These are phyloP conservation scores for Periglandula ipomoeae DNA, from an alignment of 2,329 filamentous ascomycete genomes.

Conservation along the genomic window DNA sequence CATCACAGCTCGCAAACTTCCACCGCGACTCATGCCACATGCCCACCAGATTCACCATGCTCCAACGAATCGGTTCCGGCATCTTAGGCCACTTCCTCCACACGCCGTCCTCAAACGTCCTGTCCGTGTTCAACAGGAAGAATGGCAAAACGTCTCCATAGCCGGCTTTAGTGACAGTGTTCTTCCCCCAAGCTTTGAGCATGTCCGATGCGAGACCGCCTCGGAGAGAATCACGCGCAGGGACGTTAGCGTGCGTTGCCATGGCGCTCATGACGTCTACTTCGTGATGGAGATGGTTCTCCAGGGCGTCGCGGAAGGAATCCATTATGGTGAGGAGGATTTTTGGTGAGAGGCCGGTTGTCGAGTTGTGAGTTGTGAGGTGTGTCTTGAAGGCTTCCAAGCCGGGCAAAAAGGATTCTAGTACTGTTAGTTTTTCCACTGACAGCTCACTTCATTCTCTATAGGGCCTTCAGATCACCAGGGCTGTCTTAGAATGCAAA, in stretches of 20 bases:
- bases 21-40: slow-evolving; percentile 49
- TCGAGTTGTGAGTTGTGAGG: slow-evolving; percentile 32
- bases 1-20: slow-evolving; percentile 56
- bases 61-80: slow-evolving; percentile 50
- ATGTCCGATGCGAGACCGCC: slow-evolving; percentile 35
- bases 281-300: slow-evolving; percentile 46
- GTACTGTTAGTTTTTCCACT: not conserved
- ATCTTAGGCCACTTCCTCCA: slow-evolving; percentile 59
- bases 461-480: too few relatives aligned
- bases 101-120: slow-evolving; percentile 46
- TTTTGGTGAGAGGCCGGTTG: slow-evolving; percentile 33
- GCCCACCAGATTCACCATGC: slow-evolving; percentile 48
- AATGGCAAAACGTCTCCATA: slow-evolving; percentile 53
- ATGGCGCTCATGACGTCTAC: slow-evolving; percentile 42
- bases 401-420: slow-evolving; percentile 40
- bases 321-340: slow-evolving; percentile 41
- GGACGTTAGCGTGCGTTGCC: slow-evolving; percentile 40
- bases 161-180: slow-evolving; percentile 52
- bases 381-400: slow-evolving; percentile 44
- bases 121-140: slow-evolving; percentile 54
- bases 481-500: too few relatives aligned
- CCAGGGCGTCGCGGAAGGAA: slow-evolving; percentile 40
- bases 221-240: slow-evolving; percentile 34
- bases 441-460: too few relatives aligned
- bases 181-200: slow-evolving; percentile 55